Evolutionary conservation across 768 basidiomycete species (phyloP), one percentile per base, ranked within the genome.

Genomic region (Dentipellis fragilis): DNA sequence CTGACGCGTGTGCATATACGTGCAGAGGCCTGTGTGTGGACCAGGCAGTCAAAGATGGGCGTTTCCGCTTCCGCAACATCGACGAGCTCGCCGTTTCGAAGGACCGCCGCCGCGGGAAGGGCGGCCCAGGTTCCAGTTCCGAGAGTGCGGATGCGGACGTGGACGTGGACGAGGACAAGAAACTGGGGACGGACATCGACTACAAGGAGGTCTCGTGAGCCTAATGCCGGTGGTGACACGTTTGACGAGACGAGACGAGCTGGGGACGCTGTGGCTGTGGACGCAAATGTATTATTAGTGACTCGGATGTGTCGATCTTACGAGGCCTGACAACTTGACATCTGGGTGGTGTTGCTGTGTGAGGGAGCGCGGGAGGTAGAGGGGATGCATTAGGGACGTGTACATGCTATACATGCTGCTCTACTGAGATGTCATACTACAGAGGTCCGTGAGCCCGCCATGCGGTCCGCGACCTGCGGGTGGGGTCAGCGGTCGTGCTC

Each of bases 1-100:
- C 49, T 54, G 50, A 38, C 40, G 49, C 46, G 16, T 52, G n/a
- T 11, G 37, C 19, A n/a, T 57, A 35, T 63, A n/a, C n/a, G n/a
- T 9, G 9, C 40, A 82, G 80, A 9, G 79, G 82, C 10, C 69
- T 84, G 58, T 76, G 80, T 10, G 60, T 82, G 19, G 70, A 75
- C 61, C 80, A 84, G 64, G 64, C 78, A 7, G 62, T 64, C 51
- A 77, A 76, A 59, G 67, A 59, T 38, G 75, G 76, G 4, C 6
- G 48, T 5, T 83, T 84, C 72, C 71, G 75, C 19, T 64, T 80
- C 60, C 71, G 73, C 56, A 78, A 76, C 56, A 21, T 40, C 10
- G 52, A 53, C 38, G 52, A 53, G 37, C n/a, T 23, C 42, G 42
- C 42, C 42, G 11, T 16, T 12, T 10, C 9, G 14, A 45, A 45